Conservation (phyloP, 768 basidiomycete species). For the Tephrocybe rancida region DNA sequence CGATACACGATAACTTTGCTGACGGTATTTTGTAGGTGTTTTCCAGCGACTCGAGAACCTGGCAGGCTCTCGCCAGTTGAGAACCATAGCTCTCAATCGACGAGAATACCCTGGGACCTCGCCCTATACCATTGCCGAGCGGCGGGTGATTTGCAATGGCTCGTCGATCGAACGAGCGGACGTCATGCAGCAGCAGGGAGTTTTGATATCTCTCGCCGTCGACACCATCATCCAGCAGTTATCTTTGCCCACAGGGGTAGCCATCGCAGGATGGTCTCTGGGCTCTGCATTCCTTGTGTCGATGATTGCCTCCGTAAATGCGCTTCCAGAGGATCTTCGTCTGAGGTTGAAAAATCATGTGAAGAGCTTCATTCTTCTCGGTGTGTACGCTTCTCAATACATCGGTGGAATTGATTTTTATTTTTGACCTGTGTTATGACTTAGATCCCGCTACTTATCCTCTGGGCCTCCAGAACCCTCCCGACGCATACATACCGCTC, state of each 20-base stretch:
- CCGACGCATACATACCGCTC: not conserved
- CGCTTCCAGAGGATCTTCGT: constrained; percentile 15
- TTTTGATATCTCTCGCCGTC: constrained; percentile 28
- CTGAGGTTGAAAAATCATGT: constrained; percentile 22
- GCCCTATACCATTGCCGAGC: constrained; percentile 28
- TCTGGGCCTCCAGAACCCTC: constrained; percentile 8
- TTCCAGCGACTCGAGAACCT: constrained; percentile 23
- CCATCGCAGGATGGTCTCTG: constrained; percentile 31
- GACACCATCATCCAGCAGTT: constrained; percentile 24
- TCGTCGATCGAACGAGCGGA: constrained; percentile 17
- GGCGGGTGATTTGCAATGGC: constrained; percentile 14
- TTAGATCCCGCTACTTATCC: constrained; percentile 4
- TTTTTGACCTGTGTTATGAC: not conserved
- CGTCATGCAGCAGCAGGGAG: constrained; percentile 28
- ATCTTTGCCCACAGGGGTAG: constrained; percentile 17
- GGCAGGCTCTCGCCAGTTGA: constrained; percentile 20
- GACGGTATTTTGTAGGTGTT: constrained; percentile 17
- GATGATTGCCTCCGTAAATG: constrained; percentile 20
- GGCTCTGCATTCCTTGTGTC: constrained; percentile 26
- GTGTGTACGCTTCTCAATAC: not conserved
- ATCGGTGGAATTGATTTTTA: not conserved
- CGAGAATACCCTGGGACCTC: constrained; percentile 35
- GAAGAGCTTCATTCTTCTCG: constrained; percentile 21
- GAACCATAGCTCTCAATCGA: constrained; percentile 34
- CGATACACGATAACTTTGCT: not conserved